Evolutionary conservation across 305 asterid species (phyloP).

Genomic region (Solanum aculeatissimum): DNA sequence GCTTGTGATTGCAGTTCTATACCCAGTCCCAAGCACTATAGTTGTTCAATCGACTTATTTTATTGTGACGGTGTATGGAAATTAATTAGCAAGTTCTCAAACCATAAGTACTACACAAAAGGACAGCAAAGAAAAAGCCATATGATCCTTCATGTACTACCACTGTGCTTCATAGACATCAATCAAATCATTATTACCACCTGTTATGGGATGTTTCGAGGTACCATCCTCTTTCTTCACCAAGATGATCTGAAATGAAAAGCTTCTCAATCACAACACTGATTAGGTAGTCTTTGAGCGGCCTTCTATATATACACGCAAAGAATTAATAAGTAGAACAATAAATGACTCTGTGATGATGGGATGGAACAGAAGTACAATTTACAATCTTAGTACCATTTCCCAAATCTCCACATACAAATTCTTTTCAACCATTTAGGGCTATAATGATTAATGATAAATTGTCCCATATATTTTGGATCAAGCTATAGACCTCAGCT

Average conservation of each 20-base stretch:
- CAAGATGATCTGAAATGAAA: neutral
- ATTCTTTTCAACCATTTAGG: neutral
- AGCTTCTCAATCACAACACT: neutral
- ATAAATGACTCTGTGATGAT: neutral
- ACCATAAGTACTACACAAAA: slow-evolving; percentile 1
- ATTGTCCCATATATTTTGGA: neutral
- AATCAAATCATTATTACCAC: neutral
- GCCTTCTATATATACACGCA: neutral
- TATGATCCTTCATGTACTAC: neutral
- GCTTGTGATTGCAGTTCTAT: slow-evolving; percentile 30
- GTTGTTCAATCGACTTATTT: slow-evolving; percentile 67
- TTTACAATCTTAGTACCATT: neutral
- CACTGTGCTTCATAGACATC: neutral
- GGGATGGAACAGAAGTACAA: neutral
- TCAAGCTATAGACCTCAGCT: neutral
- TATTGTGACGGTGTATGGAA: slow-evolving; percentile 66
- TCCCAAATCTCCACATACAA: neutral
- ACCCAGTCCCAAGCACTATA: slow-evolving; percentile 52
- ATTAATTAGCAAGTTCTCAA: slow-evolving; percentile 31
- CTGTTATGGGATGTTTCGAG: neutral
- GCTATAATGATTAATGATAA: neutral
- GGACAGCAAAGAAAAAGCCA: neutral
- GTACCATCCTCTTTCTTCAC: neutral
- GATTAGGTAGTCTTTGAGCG: neutral
- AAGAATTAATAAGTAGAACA: neutral